Evolutionary conservation across 164 flowering plant species (phyloP).

Genomic region (Echeveria elegans): DNA sequence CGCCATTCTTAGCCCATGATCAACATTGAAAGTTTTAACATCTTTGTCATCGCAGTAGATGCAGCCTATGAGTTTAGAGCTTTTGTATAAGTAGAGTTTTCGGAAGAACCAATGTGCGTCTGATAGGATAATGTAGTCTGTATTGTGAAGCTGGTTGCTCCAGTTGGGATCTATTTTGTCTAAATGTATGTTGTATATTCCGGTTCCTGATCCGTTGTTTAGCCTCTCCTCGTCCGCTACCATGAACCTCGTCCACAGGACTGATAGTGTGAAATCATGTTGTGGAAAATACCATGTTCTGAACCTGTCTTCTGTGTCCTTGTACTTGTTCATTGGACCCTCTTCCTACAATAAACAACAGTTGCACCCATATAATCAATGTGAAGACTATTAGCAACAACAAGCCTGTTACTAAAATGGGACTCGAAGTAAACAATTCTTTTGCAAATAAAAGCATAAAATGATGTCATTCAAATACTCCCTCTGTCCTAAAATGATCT

Average conservation of each 20-base stretch:
- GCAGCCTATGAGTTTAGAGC: constrained; percentile 24
- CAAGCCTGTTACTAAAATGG: too few species aligned
- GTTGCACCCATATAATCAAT: background rate
- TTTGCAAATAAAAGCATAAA: too few species aligned
- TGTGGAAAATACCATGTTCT: constrained; percentile 35
- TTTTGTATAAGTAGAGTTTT: constrained; percentile 26
- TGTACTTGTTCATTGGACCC: constrained; percentile 25
- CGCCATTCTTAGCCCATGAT: constrained; percentile 22
- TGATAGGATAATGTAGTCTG: constrained; percentile 43
- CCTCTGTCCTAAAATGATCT: too few species aligned
- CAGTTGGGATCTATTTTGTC: constrained; percentile 39
- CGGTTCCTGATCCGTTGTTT: constrained; percentile 27
- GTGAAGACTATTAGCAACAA: background rate
- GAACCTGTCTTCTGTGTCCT: constrained; percentile 34
- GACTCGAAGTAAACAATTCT: too few species aligned
- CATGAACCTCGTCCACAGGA: constrained; percentile 37
- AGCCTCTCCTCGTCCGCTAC: constrained; percentile 23
- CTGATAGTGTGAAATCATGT: constrained; percentile 32
- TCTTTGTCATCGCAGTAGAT: constrained; percentile 33
- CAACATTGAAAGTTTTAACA: constrained; percentile 17
- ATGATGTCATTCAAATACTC: too few species aligned
- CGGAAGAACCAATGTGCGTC: constrained; percentile 50
- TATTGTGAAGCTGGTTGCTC: constrained; percentile 17
- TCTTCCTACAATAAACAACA: constrained; percentile 23
- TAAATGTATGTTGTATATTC: constrained; percentile 23